Conservation (phyloP, 768 basidiomycete species). For the Hypsizygus marmoreus region DNA sequence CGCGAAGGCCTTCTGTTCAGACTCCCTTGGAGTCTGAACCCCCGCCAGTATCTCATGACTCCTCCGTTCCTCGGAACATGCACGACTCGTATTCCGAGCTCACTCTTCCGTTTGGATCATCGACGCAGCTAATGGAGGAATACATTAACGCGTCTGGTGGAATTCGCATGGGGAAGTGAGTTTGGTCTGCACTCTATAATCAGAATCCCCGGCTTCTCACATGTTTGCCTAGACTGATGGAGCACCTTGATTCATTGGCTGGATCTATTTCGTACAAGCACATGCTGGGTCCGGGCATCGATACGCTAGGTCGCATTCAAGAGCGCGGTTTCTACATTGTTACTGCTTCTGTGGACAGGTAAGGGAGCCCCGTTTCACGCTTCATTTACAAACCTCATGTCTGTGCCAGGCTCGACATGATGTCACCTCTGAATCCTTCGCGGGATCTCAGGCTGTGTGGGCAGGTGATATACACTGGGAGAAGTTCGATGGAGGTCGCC, state of each 20-base stretch:
- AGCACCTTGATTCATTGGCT: slow-evolving; percentile 83
- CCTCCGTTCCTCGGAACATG: slow-evolving; percentile 56
- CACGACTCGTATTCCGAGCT: slow-evolving; percentile 72
- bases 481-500: slow-evolving; percentile 82
- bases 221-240: slow-evolving; percentile 71
- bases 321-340: slow-evolving; percentile 80
- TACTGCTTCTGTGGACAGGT: slow-evolving; percentile 83
- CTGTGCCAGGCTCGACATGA: slow-evolving; percentile 60
- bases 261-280: slow-evolving; percentile 86
- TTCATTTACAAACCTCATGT: background rate
- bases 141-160: slow-evolving; percentile 74
- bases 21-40: slow-evolving; percentile 12
- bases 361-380: slow-evolving; percentile 5
- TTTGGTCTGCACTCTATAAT: background rate
- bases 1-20: slow-evolving; percentile 18
- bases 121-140: slow-evolving; percentile 59
- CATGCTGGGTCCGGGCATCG: slow-evolving; percentile 66
- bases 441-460: slow-evolving; percentile 76
- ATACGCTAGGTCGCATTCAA: slow-evolving; percentile 53
- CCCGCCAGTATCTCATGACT: slow-evolving; percentile 16
- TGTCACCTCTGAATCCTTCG: slow-evolving; percentile 56
- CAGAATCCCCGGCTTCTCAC: background rate
- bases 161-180: slow-evolving; percentile 66
- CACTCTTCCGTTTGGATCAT: slow-evolving; percentile 62
- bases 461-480: slow-evolving; percentile 79